Evolutionary conservation across 805 yeast species (phyloP).

Genomic region (Candida krabiensis): DNA sequence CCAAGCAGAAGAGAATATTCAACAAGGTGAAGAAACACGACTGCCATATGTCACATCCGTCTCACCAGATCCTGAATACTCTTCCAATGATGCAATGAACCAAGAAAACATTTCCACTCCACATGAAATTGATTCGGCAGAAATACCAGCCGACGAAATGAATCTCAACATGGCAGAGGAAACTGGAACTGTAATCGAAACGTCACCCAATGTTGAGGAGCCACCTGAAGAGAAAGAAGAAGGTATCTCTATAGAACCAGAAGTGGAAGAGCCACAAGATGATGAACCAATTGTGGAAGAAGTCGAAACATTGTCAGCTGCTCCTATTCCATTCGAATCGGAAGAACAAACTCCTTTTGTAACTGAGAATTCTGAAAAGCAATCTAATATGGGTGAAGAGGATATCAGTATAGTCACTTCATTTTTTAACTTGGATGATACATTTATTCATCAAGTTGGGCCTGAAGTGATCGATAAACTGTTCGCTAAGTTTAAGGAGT

Average conservation of each 20-base stretch:
- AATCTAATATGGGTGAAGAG: constrained; percentile 1
- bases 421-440: constrained; percentile 33
- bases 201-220: constrained; percentile 3
- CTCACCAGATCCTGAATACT: too few species aligned
- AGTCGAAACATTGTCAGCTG: not conserved
- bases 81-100: too few species aligned
- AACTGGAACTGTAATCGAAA: not conserved
- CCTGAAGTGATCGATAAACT: constrained; percentile 26
- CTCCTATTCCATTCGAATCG: not conserved
- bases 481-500: constrained; percentile 32
- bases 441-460: constrained; percentile 24
- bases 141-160: constrained; percentile 1
- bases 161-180: too few species aligned
- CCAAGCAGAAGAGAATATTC: too few species aligned
- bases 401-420: constrained; percentile 30
- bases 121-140: too few species aligned
- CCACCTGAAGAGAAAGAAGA: constrained; percentile 5
- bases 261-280: constrained; percentile 3
- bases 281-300: constrained; percentile 4
- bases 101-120: too few species aligned
- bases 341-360: not conserved
- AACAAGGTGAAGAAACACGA: too few species aligned
- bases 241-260: constrained; percentile 2
- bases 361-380: not conserved
- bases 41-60: too few species aligned